Percentiles rank a stretch among this genome's conserved stretches.
These are phyloP conservation scores for Leptographium radiaticola DNA, from an alignment of 2,329 filamentous ascomycete genomes.

Conservation along the genomic window DNA sequence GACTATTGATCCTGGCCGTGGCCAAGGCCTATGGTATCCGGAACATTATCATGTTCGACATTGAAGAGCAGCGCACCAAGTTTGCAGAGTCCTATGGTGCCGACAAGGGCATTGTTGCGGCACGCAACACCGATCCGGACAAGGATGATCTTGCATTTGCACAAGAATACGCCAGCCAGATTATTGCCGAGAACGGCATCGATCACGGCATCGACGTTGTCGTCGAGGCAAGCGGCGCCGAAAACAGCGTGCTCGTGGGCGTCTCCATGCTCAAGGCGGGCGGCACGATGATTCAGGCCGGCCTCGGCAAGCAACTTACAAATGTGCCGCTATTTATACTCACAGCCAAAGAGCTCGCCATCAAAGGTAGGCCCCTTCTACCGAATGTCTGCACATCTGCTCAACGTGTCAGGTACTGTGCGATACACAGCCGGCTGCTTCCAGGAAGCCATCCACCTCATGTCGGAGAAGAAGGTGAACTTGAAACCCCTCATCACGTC, in stretches of 20 bases:
- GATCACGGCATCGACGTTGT: slow-evolving; percentile 13
- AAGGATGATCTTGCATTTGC: slow-evolving; percentile 4
- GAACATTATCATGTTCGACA: slow-evolving; percentile 18
- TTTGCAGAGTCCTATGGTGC: slow-evolving; percentile 16
- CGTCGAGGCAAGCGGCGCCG: slow-evolving; percentile 15
- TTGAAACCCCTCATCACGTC: slow-evolving; percentile 15
- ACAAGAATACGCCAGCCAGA: not conserved
- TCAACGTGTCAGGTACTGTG: slow-evolving; percentile 12
- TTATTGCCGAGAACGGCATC: slow-evolving; percentile 9
- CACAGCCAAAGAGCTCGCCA: slow-evolving; percentile 14
- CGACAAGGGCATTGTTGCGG: slow-evolving; percentile 11
- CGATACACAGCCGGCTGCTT: slow-evolving; percentile 16
- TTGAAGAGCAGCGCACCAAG: slow-evolving; percentile 13
- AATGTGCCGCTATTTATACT: slow-evolving; percentile 13
- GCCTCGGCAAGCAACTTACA: slow-evolving; percentile 12
- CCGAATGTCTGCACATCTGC: not conserved
- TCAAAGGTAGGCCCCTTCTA: slow-evolving; percentile 10
- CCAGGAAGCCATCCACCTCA: slow-evolving; percentile 13
- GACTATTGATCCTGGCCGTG: slow-evolving; percentile 15
- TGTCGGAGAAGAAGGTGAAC: slow-evolving; percentile 12
- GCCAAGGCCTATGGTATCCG: slow-evolving; percentile 15
- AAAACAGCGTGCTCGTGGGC: slow-evolving; percentile 14
- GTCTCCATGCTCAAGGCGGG: slow-evolving; percentile 14
- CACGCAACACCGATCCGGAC: slow-evolving; percentile 7
- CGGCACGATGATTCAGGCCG: slow-evolving; percentile 14